phyloP scores from a whole-genome alignment of 768 basidiomycete species.

The Cystoderma amianthinum region DNA sequence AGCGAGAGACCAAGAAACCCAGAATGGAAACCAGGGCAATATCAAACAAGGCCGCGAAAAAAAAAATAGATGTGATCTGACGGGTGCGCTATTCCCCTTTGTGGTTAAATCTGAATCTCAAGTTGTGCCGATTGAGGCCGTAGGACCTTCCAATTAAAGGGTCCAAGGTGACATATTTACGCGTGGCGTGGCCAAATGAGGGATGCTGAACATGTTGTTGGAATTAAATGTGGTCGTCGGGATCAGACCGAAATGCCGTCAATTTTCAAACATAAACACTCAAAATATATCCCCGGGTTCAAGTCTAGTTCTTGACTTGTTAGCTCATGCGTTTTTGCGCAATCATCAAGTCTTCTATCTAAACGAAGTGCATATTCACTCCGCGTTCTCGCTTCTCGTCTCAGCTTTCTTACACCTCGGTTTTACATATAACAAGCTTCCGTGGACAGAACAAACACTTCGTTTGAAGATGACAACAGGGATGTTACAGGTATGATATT shows the following conservation, averaged over 20 bases:
- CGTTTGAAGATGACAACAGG: conserved; percentile 4
- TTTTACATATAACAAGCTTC: too few relatives aligned
- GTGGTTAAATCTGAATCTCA: conserved; percentile 31
- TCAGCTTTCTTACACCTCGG: too few relatives aligned
- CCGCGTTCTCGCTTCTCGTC: too few relatives aligned
- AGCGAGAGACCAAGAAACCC: conserved; percentile 9
- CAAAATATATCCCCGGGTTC: too few relatives aligned
- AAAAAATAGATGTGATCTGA: conserved; percentile 27
- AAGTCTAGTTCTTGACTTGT: too few relatives aligned
- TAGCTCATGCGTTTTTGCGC: too few relatives aligned
- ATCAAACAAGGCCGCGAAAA: conserved; percentile 23
- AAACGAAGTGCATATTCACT: too few relatives aligned
- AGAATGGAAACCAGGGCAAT: conserved; percentile 13
- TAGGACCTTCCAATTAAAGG: conserved; percentile 27
- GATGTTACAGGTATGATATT: conserved; percentile 20
- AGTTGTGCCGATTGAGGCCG: conserved; percentile 21
- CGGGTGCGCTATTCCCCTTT: conserved; percentile 23
- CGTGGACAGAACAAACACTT: too few relatives aligned
- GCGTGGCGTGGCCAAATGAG: conserved; percentile 36
- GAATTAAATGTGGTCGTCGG: conserved; percentile 23
- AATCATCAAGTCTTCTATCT: too few relatives aligned
- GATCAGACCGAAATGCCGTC: conserved; percentile 30
- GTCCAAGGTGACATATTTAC: conserved; percentile 30
- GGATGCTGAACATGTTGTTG: conserved; percentile 19
- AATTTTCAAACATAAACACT: too few relatives aligned